Evolutionary conservation across 169 alveolate species (phyloP), one percentile per base, ranked within the genome.

Genomic region (Cytauxzoon felis): DNA sequence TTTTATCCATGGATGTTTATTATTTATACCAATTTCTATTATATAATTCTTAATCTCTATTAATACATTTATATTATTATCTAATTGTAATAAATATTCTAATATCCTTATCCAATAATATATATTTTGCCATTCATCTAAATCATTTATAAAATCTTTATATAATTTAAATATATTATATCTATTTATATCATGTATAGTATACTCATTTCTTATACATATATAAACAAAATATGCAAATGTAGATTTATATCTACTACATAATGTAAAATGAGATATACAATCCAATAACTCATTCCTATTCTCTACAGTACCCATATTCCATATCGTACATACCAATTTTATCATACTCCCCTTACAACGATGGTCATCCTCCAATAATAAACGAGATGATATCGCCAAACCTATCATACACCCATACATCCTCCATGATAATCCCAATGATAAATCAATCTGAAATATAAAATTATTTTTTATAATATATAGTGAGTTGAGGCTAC

Each of bases 1-100:
- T 26, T 53, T 40, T 32, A 72, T 50, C 82, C 82, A 72, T 21
- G 82, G 82, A 26, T 72, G 82, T 11, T 34, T 60, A 6, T 75
- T 62, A 5, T 41, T 4, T 16, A 53, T 24, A 8, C 78, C 82
- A 4, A 26, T 4, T 6, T 34, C 26, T 16, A 61, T 26, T 16
- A 54, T 62, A 26, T 41, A 72, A 2, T 19, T 21, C 82, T 78
- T 62, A 0, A 61, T 47, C 42, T 38, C 57, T 43, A 43, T 27
- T 53, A 62, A 24, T 2, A 41, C 36, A 6, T 32, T 24, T 4
- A 33, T n/a, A 1, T 23, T 8, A 30, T 29, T 21, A 5, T 34
- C n/a, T 2, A 50, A 6, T n/a, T 29, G 11, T 32, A 72, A 45
- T 3, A 72, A 36, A 23, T 72, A 78, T 16, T 2, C 29, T 50